Conservation (phyloP, 176 grass and related monocot species). For the Puya raimondii region DNA sequence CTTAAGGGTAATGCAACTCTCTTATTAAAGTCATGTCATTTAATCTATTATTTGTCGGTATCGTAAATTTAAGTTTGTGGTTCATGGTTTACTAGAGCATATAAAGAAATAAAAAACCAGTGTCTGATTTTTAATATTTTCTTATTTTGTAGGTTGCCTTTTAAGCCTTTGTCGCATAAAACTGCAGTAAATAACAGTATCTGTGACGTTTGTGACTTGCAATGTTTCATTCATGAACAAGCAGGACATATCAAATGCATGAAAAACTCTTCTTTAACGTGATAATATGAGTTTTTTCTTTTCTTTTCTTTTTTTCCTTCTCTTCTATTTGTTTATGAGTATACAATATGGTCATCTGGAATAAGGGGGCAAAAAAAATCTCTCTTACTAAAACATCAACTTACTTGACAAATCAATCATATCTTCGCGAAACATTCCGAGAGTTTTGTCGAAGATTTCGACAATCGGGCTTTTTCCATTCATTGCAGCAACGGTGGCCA, state of each 20-base stretch:
- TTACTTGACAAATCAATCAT: slow-evolving; percentile 25
- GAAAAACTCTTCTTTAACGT: neutral
- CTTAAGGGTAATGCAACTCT: no score
- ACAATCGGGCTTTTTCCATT: slow-evolving; percentile 2
- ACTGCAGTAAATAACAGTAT: no score
- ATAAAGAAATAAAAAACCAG: no score
- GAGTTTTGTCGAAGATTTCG: neutral
- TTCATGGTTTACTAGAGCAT: no score
- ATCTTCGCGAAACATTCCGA: neutral
- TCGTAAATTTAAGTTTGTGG: no score
- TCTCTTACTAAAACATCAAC: neutral
- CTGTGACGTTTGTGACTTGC: no score
- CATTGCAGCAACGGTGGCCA: neutral
- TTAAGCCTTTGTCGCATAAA: no score
- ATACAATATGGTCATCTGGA: neutral
- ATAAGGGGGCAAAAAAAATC: neutral
- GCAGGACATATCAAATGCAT: neutral
- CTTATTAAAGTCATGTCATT: no score
- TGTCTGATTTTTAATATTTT: no score
- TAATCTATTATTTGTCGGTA: no score
- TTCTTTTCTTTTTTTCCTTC: neutral
- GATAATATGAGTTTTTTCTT: neutral
- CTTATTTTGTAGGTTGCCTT: no score
- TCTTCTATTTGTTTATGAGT: neutral
- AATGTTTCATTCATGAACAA: no score